Evolutionary conservation across 2,329 filamentous ascomycete genomes (phyloP).

Genomic region (Xylariaceae sp.): DNA sequence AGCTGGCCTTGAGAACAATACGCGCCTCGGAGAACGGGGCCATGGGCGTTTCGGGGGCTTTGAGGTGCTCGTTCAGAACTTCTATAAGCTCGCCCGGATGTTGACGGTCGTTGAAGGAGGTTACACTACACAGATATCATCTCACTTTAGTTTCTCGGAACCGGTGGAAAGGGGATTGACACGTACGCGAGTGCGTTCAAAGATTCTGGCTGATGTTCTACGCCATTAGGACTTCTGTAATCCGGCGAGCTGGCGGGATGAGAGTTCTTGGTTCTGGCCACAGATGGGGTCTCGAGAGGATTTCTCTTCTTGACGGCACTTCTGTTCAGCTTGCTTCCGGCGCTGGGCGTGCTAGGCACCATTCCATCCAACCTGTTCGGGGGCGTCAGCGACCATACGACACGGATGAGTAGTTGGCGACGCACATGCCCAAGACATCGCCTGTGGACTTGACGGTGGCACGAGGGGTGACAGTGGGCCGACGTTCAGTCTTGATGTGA

Average conservation of each 20-base stretch:
- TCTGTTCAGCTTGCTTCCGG: slow-evolving; percentile 42
- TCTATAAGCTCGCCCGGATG: slow-evolving; percentile 83
- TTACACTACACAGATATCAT: no score
- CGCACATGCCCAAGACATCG: slow-evolving; percentile 82
- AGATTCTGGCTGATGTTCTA: slow-evolving; percentile 40
- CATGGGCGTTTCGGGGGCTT: slow-evolving; percentile 64
- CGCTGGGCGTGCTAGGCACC: slow-evolving; percentile 60
- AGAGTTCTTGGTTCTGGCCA: slow-evolving; percentile 45
- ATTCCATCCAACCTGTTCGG: slow-evolving; percentile 60
- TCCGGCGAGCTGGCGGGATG: slow-evolving; percentile 44
- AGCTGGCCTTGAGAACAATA: slow-evolving; percentile 80
- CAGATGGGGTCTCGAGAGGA: slow-evolving; percentile 44
- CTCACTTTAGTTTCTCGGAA: no score
- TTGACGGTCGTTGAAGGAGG: slow-evolving; percentile 68
- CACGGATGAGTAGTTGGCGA: slow-evolving; percentile 1
- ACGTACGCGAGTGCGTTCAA: slow-evolving; percentile 40
- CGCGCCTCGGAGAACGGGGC: slow-evolving; percentile 72
- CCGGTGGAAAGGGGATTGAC: neutral
- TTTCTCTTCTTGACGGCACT: slow-evolving; percentile 36
- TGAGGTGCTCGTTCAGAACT: slow-evolving; percentile 74
- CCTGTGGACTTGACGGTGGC: slow-evolving; percentile 51
- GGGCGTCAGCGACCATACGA: slow-evolving; percentile 1
- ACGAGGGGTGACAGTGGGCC: slow-evolving; percentile 61
- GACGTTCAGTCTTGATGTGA: slow-evolving; percentile 62
- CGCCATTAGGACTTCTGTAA: slow-evolving; percentile 39